Conservation (phyloP, 2,329 filamentous ascomycete species). For the Xylaria sp. region DNA sequence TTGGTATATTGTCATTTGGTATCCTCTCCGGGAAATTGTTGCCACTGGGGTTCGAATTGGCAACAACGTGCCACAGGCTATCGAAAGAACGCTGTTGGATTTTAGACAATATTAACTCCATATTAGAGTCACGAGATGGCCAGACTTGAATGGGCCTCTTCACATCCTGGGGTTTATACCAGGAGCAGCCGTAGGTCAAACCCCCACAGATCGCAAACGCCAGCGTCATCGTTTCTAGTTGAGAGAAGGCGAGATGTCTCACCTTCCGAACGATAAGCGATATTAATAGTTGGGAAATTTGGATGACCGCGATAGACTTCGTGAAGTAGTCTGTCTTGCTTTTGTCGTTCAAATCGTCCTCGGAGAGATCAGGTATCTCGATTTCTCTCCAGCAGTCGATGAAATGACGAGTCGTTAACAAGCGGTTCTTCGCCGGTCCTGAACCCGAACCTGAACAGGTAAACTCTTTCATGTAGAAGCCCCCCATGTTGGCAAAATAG, state of each 20-base stretch:
- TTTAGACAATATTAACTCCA: not conserved
- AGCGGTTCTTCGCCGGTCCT: not conserved
- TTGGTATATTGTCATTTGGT: slow-evolving; percentile 9
- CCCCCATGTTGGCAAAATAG: slow-evolving; percentile 12
- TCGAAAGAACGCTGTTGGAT: not conserved
- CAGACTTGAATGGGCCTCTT: not conserved
- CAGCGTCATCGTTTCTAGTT: slow-evolving; percentile 9
- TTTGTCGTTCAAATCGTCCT: slow-evolving; percentile 8
- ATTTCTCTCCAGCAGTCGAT: not conserved
- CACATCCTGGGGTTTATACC: not conserved
- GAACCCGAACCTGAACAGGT: not conserved
- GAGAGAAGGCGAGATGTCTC: slow-evolving; percentile 1
- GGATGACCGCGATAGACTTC: not conserved
- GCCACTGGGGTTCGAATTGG: not conserved
- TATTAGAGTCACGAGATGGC: not conserved
- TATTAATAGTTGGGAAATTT: slow-evolving; percentile 6
- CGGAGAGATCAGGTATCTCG: not conserved
- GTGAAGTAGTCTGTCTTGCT: slow-evolving; percentile 8
- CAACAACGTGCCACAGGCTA: not conserved
- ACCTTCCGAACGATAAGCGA: not conserved
- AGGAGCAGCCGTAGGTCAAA: not conserved
- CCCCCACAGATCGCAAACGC: slow-evolving; percentile 1
- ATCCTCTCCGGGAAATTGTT: not conserved
- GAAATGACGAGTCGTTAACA: slow-evolving; percentile 1
- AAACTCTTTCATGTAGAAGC: not conserved